Evolutionary conservation across 2,329 filamentous ascomycete species (phyloP), one percentile per base, ranked within the genome.

Genomic region (Alternaria solani): DNA sequence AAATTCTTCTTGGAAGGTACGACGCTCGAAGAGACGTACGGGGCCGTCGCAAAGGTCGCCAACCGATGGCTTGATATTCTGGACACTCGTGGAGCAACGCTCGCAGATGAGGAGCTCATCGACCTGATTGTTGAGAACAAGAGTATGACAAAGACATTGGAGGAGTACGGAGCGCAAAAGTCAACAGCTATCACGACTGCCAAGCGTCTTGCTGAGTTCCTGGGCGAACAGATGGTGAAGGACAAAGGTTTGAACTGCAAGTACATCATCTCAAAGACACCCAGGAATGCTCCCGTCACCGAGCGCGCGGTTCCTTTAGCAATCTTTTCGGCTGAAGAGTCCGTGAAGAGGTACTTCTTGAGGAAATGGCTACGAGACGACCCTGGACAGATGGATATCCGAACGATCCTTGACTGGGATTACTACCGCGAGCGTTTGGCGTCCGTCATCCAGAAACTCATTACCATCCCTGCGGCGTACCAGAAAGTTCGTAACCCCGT

Each of bases 51-150:
- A 55, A 96, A 93, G 74, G 93, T 99, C 23, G 94, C 95, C 2
- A 96, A 99, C 75, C 89, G 91, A 63, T 99, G 95, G 95, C 84
- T 99, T 5, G 96, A 99, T 78, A 95, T 99, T 3, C 82, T 99
- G 32, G 88, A 98, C 74, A 92, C 88, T 71, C 94, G 92, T 67
- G 95, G 96, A 16, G 86, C 90, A 4, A 98, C 94, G 1, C 83
- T 99, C 14, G 94, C 94, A 0, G 94, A 99, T 69, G 94, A 98
- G 76, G 95, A 99, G 75, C 86, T 99, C 41, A 98, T 99, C 79
- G 94, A 99, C 72, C 89, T 99, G n/a, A 99, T 99, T 88, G 97
- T 93, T 51, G 95, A 99, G 79, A 99, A 99, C 81, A 90, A 96
- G 82, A 98, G 88, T 82, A 99, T 99, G 95, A 87, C 89, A 18